Conservation (phyloP, 805 yeast species). For the Saccharomycopsis javanensis region DNA sequence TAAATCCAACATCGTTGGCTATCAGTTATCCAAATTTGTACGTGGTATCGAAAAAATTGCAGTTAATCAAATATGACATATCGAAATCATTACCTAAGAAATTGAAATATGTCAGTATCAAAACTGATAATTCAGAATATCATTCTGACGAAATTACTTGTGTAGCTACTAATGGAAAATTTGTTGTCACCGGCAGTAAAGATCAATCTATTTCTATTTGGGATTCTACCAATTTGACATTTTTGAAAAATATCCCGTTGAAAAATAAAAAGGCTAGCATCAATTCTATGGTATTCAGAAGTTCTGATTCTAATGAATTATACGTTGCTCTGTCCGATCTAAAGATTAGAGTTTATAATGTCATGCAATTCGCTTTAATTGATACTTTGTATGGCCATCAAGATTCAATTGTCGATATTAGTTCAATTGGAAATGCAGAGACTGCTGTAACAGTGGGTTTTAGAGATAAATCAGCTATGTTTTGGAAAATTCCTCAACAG, state of each 20-base stretch:
- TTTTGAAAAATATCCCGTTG: conserved; percentile 70
- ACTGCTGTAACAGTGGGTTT: conserved; percentile 95
- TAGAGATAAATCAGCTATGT: conserved; percentile 88
- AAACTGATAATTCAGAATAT: conserved; percentile 37
- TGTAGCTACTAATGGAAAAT: conserved; percentile 81
- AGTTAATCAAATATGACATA: conserved; percentile 72
- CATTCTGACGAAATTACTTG: conserved; percentile 70
- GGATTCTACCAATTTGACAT: conserved; percentile 71
- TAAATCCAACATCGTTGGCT: conserved; percentile 36
- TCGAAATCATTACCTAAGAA: conserved; percentile 52
- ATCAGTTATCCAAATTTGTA: conserved; percentile 42
- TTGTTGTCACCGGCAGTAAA: conserved; percentile 82
- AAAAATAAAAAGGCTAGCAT: conserved; percentile 63
- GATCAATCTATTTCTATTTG: conserved; percentile 78
- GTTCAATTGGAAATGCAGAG: conserved; percentile 66
- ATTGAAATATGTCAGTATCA: conserved; percentile 41
- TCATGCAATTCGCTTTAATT: conserved; percentile 78
- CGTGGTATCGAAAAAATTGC: conserved; percentile 75
- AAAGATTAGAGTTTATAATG: conserved; percentile 76
- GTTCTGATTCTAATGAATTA: conserved; percentile 65
- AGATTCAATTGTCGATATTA: conserved; percentile 72
- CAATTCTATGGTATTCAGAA: conserved; percentile 62
- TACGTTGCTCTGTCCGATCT: conserved; percentile 91
- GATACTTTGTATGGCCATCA: conserved; percentile 95
- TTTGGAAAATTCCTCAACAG: conserved; percentile 96